Evolutionary conservation across 192 early-diverging fungal genomes (phyloP).

Genomic region (Backusella australiensis): DNA sequence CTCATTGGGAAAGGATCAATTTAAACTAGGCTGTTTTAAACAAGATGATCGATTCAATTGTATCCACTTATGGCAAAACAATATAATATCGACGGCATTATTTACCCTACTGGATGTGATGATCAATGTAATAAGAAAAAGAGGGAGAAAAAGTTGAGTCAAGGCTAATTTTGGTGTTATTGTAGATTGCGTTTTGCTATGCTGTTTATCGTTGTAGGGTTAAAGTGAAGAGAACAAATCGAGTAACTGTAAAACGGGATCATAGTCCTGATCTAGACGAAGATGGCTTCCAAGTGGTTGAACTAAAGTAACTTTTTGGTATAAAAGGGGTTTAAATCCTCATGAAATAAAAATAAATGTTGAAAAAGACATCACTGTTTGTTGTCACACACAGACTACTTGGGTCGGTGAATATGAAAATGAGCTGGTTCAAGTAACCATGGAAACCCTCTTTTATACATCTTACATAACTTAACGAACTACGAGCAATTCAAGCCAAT

Average conservation of each 20-base stretch:
- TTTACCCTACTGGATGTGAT: not conserved
- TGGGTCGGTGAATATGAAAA: not conserved
- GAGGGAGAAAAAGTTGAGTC: not conserved
- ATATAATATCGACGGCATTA: not conserved
- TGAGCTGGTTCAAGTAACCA: not conserved
- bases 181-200: slow-evolving; percentile 9
- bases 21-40: slow-evolving; percentile 5
- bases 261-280: not conserved
- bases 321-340: slow-evolving; percentile 1
- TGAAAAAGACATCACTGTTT: not conserved
- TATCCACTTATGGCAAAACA: not conserved
- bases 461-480: no score
- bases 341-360: not conserved
- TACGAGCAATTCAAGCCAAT: no score
- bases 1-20: slow-evolving; percentile 2
- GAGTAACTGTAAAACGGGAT: not conserved
- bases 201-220: not conserved
- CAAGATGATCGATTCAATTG: not conserved
- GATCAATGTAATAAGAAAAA: not conserved
- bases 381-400: not conserved
- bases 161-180: not conserved
- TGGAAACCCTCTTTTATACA: not conserved
- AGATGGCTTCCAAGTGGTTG: slow-evolving; percentile 1
- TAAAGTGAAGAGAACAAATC: not conserved
- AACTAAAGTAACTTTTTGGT: slow-evolving; percentile 3